These are phyloP conservation scores for Phytopythium sindhum DNA, from an alignment of 352 stramenopile species.

Conservation along the genomic window DNA sequence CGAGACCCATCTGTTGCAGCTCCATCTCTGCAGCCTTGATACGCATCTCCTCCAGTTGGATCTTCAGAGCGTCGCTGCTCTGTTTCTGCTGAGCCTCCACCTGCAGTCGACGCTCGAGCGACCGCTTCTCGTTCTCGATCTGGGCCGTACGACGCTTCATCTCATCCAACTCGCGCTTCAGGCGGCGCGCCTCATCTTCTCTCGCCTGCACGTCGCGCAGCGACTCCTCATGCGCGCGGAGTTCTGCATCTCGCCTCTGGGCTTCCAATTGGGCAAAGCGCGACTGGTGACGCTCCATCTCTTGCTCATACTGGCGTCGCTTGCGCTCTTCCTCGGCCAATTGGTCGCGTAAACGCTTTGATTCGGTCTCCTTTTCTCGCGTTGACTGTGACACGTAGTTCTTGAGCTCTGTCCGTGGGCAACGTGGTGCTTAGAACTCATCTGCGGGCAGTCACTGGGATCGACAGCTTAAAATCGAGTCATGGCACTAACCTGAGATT, in stretches of 20 bases:
- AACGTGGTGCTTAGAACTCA: background rate
- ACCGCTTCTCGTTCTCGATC: conserved; percentile 34
- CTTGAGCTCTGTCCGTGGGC: conserved; percentile 34
- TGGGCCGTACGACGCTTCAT: conserved; percentile 39
- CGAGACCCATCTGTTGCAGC: conserved; percentile 43
- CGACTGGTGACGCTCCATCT: conserved; percentile 55
- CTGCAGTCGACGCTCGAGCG: conserved; percentile 30
- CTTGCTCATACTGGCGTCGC: conserved; percentile 44
- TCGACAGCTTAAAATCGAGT: background rate
- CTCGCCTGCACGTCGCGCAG: conserved; percentile 35
- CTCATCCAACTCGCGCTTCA: conserved; percentile 55
- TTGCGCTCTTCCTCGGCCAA: conserved; percentile 56
- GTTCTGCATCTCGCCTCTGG: conserved; percentile 44
- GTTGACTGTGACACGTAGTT: conserved; percentile 61
- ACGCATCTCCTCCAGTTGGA: conserved; percentile 45
- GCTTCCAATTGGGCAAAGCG: conserved; percentile 33
- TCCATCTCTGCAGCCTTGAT: conserved; percentile 44
- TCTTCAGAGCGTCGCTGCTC: conserved; percentile 36
- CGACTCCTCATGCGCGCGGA: conserved; percentile 27
- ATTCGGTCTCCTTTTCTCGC: conserved; percentile 60
- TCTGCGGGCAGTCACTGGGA: background rate
- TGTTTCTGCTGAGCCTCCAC: conserved; percentile 34
- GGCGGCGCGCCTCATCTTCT: conserved; percentile 30
- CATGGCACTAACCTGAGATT: conserved; percentile 39
- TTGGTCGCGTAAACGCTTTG: conserved; percentile 61